Conservation (phyloP, 345 rosid genomes). For the Dovyalis caffra region DNA sequence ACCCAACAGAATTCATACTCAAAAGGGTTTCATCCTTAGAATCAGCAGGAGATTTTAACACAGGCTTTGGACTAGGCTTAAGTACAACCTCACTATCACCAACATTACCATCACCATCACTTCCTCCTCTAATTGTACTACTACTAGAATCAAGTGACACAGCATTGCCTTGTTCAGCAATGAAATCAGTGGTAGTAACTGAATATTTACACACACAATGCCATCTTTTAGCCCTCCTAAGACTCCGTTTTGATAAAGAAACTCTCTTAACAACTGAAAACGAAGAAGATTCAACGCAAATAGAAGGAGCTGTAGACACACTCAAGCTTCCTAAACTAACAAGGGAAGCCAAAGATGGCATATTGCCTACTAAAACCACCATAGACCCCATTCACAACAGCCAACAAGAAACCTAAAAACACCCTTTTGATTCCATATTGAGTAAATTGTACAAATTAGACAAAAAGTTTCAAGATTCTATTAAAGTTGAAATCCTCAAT, state of each 20-base stretch:
- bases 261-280: slow-evolving; percentile 59
- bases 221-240: slow-evolving; percentile 56
- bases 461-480: neutral
- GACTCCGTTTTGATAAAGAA: slow-evolving; percentile 45
- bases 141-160: slow-evolving; percentile 45
- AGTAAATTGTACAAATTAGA: neutral
- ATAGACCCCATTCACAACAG: slow-evolving; percentile 42
- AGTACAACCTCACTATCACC: slow-evolving; percentile 58
- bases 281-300: slow-evolving; percentile 35
- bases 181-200: slow-evolving; percentile 64
- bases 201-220: slow-evolving; percentile 67
- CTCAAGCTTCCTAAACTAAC: slow-evolving; percentile 48
- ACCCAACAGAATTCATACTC: slow-evolving; percentile 37
- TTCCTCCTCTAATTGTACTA: slow-evolving; percentile 39
- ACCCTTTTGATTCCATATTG: neutral
- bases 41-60: slow-evolving; percentile 44
- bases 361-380: slow-evolving; percentile 72
- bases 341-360: slow-evolving; percentile 75
- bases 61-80: slow-evolving; percentile 81
- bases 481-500: neutral
- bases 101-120: slow-evolving; percentile 24
- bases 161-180: slow-evolving; percentile 63
- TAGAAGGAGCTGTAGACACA: slow-evolving; percentile 20
- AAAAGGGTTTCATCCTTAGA: slow-evolving; percentile 32
- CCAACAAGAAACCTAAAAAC: slow-evolving; percentile 7